These are phyloP conservation scores for Kandelia obovata DNA, from an alignment of 345 rosid genomes.

Conservation along the genomic window DNA sequence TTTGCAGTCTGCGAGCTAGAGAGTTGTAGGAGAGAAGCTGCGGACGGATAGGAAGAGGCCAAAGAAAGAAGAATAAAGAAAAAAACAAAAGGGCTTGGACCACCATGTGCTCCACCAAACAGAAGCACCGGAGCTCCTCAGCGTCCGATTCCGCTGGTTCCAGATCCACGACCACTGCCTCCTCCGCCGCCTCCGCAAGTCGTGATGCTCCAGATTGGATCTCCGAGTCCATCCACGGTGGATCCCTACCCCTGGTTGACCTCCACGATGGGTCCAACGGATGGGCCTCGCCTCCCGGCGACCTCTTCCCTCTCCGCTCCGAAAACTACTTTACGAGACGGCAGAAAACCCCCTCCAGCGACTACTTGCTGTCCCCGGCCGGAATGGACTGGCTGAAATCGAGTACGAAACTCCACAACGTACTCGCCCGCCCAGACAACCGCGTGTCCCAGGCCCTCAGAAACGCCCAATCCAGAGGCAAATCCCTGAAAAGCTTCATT, in stretches of 20 bases:
- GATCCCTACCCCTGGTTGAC: constrained; percentile 73
- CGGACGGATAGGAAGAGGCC: neutral
- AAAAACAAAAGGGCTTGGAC: too few species aligned
- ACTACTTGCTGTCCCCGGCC: constrained; percentile 67
- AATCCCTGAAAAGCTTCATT: constrained; percentile 61
- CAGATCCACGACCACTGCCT: constrained; percentile 26
- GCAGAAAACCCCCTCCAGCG: constrained; percentile 65
- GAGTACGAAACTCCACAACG: constrained; percentile 57
- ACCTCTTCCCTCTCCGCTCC: constrained; percentile 71
- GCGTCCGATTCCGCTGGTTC: constrained; percentile 24
- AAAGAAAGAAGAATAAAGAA: too few species aligned
- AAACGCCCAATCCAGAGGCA: constrained; percentile 52
- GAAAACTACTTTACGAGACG: constrained; percentile 46
- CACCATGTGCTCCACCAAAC: constrained; percentile 56
- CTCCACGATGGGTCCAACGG: constrained; percentile 69
- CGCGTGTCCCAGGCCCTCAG: constrained; percentile 65
- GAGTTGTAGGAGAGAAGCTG: neutral
- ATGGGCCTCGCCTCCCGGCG: constrained; percentile 94
- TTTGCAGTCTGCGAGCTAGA: too few species aligned
- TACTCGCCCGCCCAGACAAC: constrained; percentile 72
- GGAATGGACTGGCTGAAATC: constrained; percentile 94
- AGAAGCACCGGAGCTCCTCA: constrained; percentile 34
- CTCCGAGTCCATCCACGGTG: constrained; percentile 59
- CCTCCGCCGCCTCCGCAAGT: constrained; percentile 17
- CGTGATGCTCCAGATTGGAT: constrained; percentile 48